Percentiles rank a stretch among this genome's conserved stretches.
These are phyloP conservation scores for Musa troglodytarum DNA, from an alignment of 176 grass and related monocot genomes.

Conservation along the genomic window DNA sequence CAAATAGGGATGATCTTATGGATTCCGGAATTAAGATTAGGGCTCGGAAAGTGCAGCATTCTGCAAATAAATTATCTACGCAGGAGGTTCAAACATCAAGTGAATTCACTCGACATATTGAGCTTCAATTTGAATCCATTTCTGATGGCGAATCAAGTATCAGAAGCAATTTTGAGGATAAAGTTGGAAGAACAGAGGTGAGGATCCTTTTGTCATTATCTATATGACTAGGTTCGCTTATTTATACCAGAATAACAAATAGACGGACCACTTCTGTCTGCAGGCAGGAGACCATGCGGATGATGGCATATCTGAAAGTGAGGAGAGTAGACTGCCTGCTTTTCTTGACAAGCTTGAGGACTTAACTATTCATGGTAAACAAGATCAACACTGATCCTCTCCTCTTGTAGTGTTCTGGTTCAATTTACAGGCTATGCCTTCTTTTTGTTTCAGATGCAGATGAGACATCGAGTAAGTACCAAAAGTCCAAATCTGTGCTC, in stretches of 20 bases:
- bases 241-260: slow-evolving; percentile 6
- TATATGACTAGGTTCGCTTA: slow-evolving; percentile 5
- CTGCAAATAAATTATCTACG: slow-evolving; percentile 16
- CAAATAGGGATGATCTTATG: slow-evolving; percentile 14
- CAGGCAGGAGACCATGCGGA: slow-evolving; percentile 39
- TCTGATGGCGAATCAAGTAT: slow-evolving; percentile 23
- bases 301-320: slow-evolving; percentile 12
- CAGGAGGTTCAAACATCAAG: slow-evolving; percentile 21
- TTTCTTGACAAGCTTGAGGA: slow-evolving; percentile 27
- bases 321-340: neutral
- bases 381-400: neutral
- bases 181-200: slow-evolving; percentile 24
- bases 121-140: slow-evolving; percentile 9
- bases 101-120: slow-evolving; percentile 29
- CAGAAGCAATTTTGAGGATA: neutral
- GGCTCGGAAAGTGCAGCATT: neutral
- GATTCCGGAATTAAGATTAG: slow-evolving; percentile 30
- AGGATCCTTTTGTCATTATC: slow-evolving; percentile 1
- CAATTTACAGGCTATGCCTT: too few species aligned
- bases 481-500: too few species aligned
- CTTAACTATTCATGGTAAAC: slow-evolving; percentile 40
- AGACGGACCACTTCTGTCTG: neutral
- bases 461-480: too few species aligned
- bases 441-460: too few species aligned
- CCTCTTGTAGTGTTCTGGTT: slow-evolving; percentile 12